Base-by-base conservation (phyloP, 176 grass and related monocot genomes). In the Otatea glauca region DNA sequence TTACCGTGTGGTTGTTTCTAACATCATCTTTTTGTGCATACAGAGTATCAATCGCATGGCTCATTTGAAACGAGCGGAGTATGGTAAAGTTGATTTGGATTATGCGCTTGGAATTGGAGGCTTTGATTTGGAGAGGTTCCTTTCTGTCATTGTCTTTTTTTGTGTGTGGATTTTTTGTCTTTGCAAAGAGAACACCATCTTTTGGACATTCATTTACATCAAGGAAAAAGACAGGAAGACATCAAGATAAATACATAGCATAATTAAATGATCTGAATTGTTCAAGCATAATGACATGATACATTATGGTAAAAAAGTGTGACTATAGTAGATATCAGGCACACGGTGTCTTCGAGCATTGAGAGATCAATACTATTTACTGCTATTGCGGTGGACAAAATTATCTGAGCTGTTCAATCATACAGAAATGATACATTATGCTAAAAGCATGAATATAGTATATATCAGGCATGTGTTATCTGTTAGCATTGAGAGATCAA, bases 81-180 rank as follows among this genome's bases (percentile, higher is more conserved):
- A 95, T 86, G 93, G 96, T 66, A 89, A 89, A 85, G 96, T 98
- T 74, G 91, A 98, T 90, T 82, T 98, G 71, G 93, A 98, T 89
- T 98, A 98, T 89, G 96, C 95, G 78, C 96, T 98, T 92, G 96
- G 96, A 55, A 93, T 98, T 84, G 96, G 96, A 92, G 96, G 96
- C 70, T 98, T 98, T 84, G 96, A 98, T 94, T 78, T 98, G 49
- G 96, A 98, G 79, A 98, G 93, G 96, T 97, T 78, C 12, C 41
- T 79, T 81, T 92, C 85, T 77, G 83, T 70, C 65, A 64, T 71
- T 15, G 14, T 76, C n/a, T 55, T 70, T 70, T 50, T 72, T n/a
- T 58, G 18, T 39, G 35, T 39, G 38, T 21, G 55, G 1, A 13
- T 6, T 29, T 70, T 50, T 50, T 50, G 48, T 50, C 16, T 51